Evolutionary conservation across 192 early-diverging fungal genomes (phyloP).

Genomic region (Gryganskiella cystojenkinii): DNA sequence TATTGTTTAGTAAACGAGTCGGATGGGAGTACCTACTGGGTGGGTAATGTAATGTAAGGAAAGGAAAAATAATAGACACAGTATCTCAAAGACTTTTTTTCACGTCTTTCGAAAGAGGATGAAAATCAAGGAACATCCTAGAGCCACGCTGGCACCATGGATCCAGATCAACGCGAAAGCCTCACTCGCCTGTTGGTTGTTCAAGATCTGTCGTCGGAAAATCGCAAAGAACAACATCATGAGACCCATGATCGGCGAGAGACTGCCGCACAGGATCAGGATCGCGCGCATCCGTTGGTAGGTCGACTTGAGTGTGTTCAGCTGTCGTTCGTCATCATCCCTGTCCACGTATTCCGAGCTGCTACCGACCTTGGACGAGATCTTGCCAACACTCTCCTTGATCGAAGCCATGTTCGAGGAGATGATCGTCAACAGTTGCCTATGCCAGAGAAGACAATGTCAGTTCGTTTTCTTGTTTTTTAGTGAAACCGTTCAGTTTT

Average conservation of each 20-base stretch:
- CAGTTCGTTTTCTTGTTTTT: too few species aligned
- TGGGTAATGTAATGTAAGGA: too few species aligned
- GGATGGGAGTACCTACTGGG: too few species aligned
- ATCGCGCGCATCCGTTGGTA: conserved; percentile 46
- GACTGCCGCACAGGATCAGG: conserved; percentile 32
- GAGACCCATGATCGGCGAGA: conserved; percentile 27
- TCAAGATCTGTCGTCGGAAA: conserved; percentile 29
- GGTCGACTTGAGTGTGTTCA: conserved; percentile 41
- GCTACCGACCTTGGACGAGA: conserved; percentile 16
- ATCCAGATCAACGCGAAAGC: conserved; percentile 37
- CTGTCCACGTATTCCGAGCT: conserved; percentile 24
- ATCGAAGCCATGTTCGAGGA: conserved; percentile 34
- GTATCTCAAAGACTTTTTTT: background rate
- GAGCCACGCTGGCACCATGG: conserved; percentile 36
- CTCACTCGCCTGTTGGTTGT: conserved; percentile 28
- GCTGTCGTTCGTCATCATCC: conserved; percentile 29
- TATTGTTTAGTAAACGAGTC: too few species aligned
- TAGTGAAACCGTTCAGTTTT: too few species aligned
- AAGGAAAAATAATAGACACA: too few species aligned
- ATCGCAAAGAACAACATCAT: conserved; percentile 43
- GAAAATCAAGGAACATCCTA: conserved; percentile 29
- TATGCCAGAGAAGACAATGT: background rate
- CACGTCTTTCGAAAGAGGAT: conserved; percentile 34
- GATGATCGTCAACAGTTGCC: conserved; percentile 40
- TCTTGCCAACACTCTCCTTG: conserved; percentile 27